phyloP scores from a whole-genome alignment of 2,329 filamentous ascomycete species.

The Calonectria leucothoes region DNA sequence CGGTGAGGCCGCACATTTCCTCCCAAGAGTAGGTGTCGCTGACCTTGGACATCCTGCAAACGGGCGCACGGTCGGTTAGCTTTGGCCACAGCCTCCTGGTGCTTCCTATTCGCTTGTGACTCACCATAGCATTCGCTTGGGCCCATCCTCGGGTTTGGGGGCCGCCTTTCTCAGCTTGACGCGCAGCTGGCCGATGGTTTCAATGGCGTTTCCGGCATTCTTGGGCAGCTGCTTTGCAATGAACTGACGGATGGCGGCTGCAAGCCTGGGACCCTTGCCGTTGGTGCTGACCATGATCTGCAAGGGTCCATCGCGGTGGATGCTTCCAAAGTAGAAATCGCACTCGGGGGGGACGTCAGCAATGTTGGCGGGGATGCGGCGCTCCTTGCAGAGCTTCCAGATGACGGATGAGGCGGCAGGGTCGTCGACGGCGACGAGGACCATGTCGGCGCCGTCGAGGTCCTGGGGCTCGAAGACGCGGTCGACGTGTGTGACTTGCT shows the following conservation, averaged over 20 bases:
- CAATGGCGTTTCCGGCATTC: conserved; percentile 87
- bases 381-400: conserved; percentile 93
- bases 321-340: conserved; percentile 98
- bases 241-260: conserved; percentile 84
- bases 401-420: conserved; percentile 89
- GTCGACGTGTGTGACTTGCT: conserved; percentile 83
- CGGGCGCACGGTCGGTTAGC: conserved; percentile 16
- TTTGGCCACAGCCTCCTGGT: neutral
- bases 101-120: conserved; percentile 44
- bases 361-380: conserved; percentile 89
- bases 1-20: conserved; percentile 84
- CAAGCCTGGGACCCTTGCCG: conserved; percentile 92
- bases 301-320: conserved; percentile 93
- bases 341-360: conserved; percentile 97
- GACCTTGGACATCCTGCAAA: conserved; percentile 84
- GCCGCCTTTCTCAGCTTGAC: conserved; percentile 83
- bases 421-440: conserved; percentile 93
- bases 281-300: conserved; percentile 99
- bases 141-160: conserved; percentile 77
- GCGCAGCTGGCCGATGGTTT: conserved; percentile 83
- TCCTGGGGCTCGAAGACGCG: conserved; percentile 89
- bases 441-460: conserved; percentile 85
- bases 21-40: conserved; percentile 89
- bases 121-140: conserved; percentile 91
- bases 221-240: conserved; percentile 82